Conservation (phyloP, 2,329 filamentous ascomycete species). For the Cercospora sp. region DNA sequence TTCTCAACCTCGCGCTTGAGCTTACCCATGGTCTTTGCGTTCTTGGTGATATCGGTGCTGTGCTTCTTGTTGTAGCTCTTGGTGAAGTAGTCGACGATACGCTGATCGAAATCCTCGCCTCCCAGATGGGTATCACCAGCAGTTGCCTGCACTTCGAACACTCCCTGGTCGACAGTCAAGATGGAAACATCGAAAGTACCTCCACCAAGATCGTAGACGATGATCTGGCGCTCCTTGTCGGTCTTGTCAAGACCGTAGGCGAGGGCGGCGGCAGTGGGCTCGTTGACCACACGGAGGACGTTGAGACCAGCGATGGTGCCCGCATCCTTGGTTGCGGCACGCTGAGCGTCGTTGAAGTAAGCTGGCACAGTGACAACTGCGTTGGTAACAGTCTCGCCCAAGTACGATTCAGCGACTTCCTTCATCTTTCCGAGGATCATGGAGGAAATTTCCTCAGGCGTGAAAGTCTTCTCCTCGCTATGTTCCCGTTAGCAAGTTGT, state of each 20-base stretch:
- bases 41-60: constrained; percentile 86
- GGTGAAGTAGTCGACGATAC: constrained; percentile 92
- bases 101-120: constrained; percentile 98
- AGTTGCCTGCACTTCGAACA: constrained; percentile 99
- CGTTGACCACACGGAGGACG: constrained; percentile 96
- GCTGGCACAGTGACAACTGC: constrained; percentile 95
- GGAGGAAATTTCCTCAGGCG: constrained; percentile 76
- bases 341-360: constrained; percentile 98
- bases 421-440: constrained; percentile 89
- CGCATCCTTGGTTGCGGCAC: constrained; percentile 97
- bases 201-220: constrained; percentile 97
- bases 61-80: constrained; percentile 99
- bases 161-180: constrained; percentile 94
- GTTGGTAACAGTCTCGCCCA: constrained; percentile 88
- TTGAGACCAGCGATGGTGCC: constrained; percentile 95
- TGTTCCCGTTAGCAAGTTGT: constrained; percentile 5
- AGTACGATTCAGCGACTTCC: constrained; percentile 92
- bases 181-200: constrained; percentile 99
- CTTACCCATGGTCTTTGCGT: constrained; percentile 98
- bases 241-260: constrained; percentile 96
- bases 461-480: constrained; percentile 66
- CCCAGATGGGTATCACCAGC: constrained; percentile 98
- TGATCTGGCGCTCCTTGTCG: constrained; percentile 81
- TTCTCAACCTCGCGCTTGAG: constrained; percentile 99
- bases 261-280: constrained; percentile 92